Conservation (phyloP, 1,284 basidiomycete genomes). For the Cerrena zonata region DNA sequence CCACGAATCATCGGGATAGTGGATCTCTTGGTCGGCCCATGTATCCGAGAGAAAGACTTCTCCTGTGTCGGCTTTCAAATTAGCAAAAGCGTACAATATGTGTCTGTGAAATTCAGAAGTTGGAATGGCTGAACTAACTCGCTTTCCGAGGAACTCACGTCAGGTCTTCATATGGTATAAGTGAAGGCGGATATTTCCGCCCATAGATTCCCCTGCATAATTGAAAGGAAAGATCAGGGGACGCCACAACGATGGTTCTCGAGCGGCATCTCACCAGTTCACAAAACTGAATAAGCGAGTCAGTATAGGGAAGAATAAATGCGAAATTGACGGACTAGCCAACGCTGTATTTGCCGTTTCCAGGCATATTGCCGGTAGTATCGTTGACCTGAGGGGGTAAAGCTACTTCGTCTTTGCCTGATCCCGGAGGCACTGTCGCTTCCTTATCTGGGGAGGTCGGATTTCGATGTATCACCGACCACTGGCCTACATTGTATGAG, state of each 20-base stretch:
- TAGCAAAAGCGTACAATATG: conserved; percentile 85
- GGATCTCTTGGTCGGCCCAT: conserved; percentile 92
- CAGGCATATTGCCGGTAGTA: conserved; percentile 26
- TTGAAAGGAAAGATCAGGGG: conserved; percentile 7
- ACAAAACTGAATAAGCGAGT: conserved; percentile 50
- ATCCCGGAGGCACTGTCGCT: conserved; percentile 8
- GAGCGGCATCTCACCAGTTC: conserved; percentile 52
- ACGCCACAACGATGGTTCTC: neutral
- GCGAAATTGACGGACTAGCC: conserved; percentile 60
- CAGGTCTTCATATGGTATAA: conserved; percentile 76
- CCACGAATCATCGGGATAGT: conserved; percentile 84
- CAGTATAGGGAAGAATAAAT: conserved; percentile 4
- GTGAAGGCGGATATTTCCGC: conserved; percentile 77
- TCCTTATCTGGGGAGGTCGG: conserved; percentile 15
- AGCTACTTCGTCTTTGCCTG: conserved; percentile 14
- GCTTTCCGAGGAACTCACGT: conserved; percentile 56
- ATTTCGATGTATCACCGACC: conserved; percentile 26
- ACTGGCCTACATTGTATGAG: conserved; percentile 43
- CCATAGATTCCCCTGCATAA: conserved; percentile 88
- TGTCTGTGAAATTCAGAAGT: conserved; percentile 51
- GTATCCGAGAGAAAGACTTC: conserved; percentile 83
- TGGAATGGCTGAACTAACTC: neutral
- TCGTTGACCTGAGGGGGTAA: conserved; percentile 15
- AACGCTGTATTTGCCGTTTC: conserved; percentile 60
- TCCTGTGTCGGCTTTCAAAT: conserved; percentile 75